Evolutionary conservation across 139 green algal species (phyloP).

Genomic region (Volvox africanus): DNA sequence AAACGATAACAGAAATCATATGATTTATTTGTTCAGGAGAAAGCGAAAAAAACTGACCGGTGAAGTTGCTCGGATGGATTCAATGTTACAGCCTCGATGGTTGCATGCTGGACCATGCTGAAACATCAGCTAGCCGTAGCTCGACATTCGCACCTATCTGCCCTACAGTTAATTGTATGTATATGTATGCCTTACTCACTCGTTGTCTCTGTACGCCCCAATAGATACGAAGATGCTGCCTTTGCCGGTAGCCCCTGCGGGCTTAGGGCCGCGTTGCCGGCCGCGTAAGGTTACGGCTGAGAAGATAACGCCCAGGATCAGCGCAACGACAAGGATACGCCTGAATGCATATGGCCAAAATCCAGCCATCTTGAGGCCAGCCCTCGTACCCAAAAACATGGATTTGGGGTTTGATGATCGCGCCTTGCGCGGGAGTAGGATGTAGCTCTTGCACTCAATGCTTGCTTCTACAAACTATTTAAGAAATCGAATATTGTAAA

Average conservation of each 20-base stretch:
- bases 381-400: no score
- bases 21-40: background rate
- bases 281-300: background rate
- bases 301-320: background rate
- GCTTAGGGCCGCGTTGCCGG: background rate
- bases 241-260: background rate
- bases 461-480: no score
- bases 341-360: no score
- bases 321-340: background rate
- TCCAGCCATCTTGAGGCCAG: no score
- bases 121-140: background rate
- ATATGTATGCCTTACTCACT: slow-evolving; percentile 1
- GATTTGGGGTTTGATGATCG: no score
- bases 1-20: no score
- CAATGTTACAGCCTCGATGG: no score
- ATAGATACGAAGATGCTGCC: slow-evolving; percentile 19
- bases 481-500: no score
- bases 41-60: background rate
- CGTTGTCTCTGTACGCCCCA: background rate
- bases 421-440: no score
- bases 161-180: background rate
- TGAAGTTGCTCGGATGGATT: no score
- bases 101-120: background rate
- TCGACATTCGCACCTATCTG: background rate
- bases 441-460: no score